Percentiles rank a stretch among this genome's conserved stretches.
Conservation (phyloP, 2,329 filamentous ascomycete species). For the Hymenoscyphus occultus region DNA sequence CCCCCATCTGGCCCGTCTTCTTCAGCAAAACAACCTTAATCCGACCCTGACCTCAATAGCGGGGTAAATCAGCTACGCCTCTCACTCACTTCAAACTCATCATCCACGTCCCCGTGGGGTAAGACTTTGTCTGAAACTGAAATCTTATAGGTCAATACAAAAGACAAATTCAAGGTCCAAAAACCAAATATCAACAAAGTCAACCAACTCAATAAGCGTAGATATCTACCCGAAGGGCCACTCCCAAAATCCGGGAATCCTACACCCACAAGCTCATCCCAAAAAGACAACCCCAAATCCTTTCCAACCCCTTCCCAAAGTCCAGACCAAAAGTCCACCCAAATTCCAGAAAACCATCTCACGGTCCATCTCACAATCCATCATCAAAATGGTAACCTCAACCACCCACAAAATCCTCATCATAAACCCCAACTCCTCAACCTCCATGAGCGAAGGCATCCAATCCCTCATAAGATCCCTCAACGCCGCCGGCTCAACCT, state of each 20-base stretch:
- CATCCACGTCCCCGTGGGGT: no score
- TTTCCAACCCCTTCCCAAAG: no score
- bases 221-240: no score
- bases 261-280: not conserved
- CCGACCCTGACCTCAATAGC: not conserved
- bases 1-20: no score
- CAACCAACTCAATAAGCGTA: no score
- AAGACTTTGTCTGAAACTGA: no score
- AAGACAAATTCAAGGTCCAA: no score
- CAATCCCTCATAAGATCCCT: slow-evolving; percentile 47
- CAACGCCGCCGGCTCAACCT: slow-evolving; percentile 18
- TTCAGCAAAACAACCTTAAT: not conserved
- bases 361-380: not conserved
- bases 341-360: no score
- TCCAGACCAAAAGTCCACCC: no score
- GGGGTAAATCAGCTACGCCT: not conserved
- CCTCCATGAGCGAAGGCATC: slow-evolving; percentile 67
- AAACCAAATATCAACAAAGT: no score
- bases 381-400: slow-evolving; percentile 31
- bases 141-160: no score
- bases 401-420: slow-evolving; percentile 57
- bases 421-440: slow-evolving; percentile 77
- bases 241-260: no score
- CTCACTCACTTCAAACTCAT: not conserved
- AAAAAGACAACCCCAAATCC: not conserved